Evolutionary conservation across 257 asterid species (phyloP).

Genomic region (Linaria vulgaris): DNA sequence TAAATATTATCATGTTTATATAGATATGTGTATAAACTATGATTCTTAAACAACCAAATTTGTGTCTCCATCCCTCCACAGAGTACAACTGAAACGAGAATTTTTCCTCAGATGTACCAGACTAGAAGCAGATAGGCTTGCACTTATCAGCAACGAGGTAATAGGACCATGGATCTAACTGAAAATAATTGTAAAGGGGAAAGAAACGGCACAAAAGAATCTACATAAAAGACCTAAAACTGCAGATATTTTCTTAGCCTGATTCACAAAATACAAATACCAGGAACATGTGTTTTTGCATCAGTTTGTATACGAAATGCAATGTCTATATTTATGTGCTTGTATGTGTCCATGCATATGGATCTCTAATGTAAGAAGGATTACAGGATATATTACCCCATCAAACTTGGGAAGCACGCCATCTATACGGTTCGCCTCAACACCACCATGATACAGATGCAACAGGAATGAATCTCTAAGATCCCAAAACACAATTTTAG

Average conservation of each 20-base stretch:
- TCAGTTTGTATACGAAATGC: not conserved
- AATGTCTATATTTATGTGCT: not conserved
- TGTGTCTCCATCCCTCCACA: too few relatives aligned
- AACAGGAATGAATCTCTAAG: slow-evolving; percentile 75
- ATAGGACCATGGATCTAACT: slow-evolving; percentile 8
- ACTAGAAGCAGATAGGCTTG: slow-evolving; percentile 12
- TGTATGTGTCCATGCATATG: slow-evolving; percentile 7
- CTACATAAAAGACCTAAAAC: not conserved
- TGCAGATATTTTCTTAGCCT: not conserved
- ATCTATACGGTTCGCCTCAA: slow-evolving; percentile 80
- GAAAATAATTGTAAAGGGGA: not conserved
- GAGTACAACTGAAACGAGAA: slow-evolving; percentile 2
- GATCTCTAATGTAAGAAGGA: slow-evolving; percentile 7
- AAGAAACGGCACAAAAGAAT: not conserved
- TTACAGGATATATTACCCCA: slow-evolving; percentile 45
- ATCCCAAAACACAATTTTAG: slow-evolving; percentile 92
- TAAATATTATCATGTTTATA: too few relatives aligned
- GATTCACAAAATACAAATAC: not conserved
- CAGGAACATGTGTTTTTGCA: too few relatives aligned
- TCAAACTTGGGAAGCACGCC: slow-evolving; percentile 75
- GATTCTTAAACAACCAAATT: too few relatives aligned
- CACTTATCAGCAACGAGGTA: not conserved
- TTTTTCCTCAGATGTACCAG: slow-evolving; percentile 10
- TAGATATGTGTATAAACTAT: too few relatives aligned
- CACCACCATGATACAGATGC: slow-evolving; percentile 68